phyloP scores from a whole-genome alignment of 129 eudicot genomes.

The Centaurea solstitialis region DNA sequence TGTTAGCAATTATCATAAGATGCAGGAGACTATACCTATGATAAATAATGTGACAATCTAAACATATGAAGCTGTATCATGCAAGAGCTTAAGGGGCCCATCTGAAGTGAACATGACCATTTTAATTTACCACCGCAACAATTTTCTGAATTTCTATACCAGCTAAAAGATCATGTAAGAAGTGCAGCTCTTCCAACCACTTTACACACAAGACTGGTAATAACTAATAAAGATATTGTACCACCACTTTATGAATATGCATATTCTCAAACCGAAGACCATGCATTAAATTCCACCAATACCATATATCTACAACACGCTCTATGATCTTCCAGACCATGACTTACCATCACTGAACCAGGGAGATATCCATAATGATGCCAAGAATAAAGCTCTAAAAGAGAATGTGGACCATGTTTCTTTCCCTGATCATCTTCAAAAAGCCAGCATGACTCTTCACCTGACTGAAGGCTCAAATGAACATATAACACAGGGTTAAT shows the following conservation, averaged over 20 bases:
- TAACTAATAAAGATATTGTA: not conserved
- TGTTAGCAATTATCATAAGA: not conserved
- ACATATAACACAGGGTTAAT: constrained; percentile 10
- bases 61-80: not conserved
- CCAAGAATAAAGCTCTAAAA: constrained; percentile 87
- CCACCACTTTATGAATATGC: not conserved
- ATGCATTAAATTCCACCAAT: not conserved
- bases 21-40: not conserved
- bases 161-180: not conserved
- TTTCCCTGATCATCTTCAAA: constrained; percentile 73
- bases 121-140: not conserved
- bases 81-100: not conserved
- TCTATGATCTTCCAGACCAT: constrained; percentile 8
- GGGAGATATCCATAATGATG: constrained; percentile 71
- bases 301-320: not conserved
- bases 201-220: not conserved
- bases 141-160: not conserved
- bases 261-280: not conserved
- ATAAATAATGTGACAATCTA: not conserved
- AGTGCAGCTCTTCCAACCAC: not conserved
- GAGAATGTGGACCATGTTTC: constrained; percentile 90
- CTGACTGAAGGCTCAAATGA: constrained; percentile 42
- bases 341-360: constrained; percentile 70
- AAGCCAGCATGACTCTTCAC: constrained; percentile 82
- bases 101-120: not conserved